Conservation (phyloP, 2,329 filamentous ascomycete species). For the Pyrenophora seminiperda region DNA sequence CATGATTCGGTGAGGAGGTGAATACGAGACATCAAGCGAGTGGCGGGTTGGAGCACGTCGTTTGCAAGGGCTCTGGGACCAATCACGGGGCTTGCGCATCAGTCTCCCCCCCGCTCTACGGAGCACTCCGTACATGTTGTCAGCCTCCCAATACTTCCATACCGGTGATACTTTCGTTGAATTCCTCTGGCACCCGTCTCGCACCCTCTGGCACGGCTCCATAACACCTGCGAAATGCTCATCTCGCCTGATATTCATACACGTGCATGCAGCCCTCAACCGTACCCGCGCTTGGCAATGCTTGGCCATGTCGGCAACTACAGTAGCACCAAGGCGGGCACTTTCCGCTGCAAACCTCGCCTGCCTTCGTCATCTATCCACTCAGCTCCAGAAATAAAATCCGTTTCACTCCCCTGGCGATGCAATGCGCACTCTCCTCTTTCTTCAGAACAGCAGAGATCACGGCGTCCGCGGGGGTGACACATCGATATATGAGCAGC, state of each 20-base stretch:
- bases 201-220: too few relatives aligned
- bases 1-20: conserved; percentile 6
- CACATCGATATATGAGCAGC: not conserved
- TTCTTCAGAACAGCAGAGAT: too few relatives aligned
- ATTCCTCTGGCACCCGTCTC: not conserved
- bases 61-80: conserved; percentile 10
- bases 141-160: conserved; percentile 13
- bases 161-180: not conserved
- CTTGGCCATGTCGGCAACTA: too few relatives aligned
- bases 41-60: conserved; percentile 13
- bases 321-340: too few relatives aligned
- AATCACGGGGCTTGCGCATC: conserved; percentile 14
- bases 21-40: conserved; percentile 21
- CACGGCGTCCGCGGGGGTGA: not conserved
- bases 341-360: not conserved
- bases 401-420: not conserved
- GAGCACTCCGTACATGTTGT: conserved; percentile 11
- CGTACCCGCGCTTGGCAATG: too few relatives aligned
- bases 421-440: too few relatives aligned
- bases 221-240: too few relatives aligned
- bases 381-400: conserved; percentile 10
- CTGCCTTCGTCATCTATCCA: conserved; percentile 11
- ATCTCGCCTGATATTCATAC: too few relatives aligned
- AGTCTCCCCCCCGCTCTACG: not conserved
- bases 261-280: too few relatives aligned